phyloP scores from a whole-genome alignment of 345 rosid genomes.

The Passiflora organensis region DNA sequence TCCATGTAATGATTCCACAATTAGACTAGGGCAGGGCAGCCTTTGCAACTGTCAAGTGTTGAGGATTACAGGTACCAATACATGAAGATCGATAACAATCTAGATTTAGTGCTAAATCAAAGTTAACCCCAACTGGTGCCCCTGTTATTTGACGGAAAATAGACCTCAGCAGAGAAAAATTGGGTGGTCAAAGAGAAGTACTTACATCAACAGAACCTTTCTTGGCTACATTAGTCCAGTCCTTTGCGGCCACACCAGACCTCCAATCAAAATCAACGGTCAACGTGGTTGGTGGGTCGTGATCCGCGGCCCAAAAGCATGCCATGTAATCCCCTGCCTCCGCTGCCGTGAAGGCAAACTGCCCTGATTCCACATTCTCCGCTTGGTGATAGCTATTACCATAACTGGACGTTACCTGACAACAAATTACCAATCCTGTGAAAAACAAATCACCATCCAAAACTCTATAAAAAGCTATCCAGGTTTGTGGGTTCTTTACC shows the following conservation, averaged over 20 bases:
- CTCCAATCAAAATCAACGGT: conserved; percentile 87
- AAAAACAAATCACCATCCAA: not conserved
- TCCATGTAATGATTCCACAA: too few relatives aligned
- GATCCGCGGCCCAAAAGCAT: conserved; percentile 69
- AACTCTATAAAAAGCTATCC: too few relatives aligned
- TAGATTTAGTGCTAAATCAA: too few relatives aligned
- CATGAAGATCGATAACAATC: too few relatives aligned
- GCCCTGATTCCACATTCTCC: conserved; percentile 62
- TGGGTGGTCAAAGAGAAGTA: too few relatives aligned
- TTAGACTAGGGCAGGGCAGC: too few relatives aligned
- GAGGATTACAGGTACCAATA: too few relatives aligned
- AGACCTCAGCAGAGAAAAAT: too few relatives aligned
- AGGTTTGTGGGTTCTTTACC: too few relatives aligned
- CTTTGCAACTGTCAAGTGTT: too few relatives aligned
- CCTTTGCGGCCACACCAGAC: conserved; percentile 72
- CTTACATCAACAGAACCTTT: conserved; percentile 84
- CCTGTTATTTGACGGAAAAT: too few relatives aligned
- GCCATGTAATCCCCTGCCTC: conserved; percentile 83
- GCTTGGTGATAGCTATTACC: conserved; percentile 71
- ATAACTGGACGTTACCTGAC: conserved; percentile 71
- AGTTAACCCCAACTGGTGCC: too few relatives aligned
- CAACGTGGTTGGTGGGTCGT: conserved; percentile 43
- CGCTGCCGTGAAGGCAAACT: conserved; percentile 78
- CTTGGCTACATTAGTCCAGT: conserved; percentile 84
- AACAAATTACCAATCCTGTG: not conserved